Percentiles rank a stretch among this genome's conserved stretches.
Evolutionary conservation across 352 stramenopile species (phyloP).

Genomic region (Globisporangium solare): DNA sequence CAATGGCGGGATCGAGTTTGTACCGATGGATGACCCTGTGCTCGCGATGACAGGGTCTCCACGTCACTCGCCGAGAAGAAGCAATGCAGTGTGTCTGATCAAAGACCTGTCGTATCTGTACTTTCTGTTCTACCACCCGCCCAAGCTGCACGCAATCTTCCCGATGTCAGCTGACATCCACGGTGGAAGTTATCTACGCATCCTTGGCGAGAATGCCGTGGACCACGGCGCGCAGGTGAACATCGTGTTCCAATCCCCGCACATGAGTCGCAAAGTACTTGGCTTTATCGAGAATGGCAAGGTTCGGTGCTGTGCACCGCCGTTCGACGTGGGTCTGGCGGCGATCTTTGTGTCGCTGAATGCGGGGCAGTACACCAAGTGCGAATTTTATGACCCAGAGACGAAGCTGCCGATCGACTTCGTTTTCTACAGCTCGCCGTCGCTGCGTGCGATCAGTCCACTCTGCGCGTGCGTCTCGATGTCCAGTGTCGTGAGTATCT

Average conservation of each 20-base stretch:
- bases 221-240: conserved; percentile 60
- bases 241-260: conserved; percentile 53
- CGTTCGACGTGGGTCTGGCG: conserved; percentile 51
- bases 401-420: conserved; percentile 44
- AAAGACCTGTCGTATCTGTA: conserved; percentile 69
- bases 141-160: conserved; percentile 37
- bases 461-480: conserved; percentile 48
- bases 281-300: conserved; percentile 67
- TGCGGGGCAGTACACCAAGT: conserved; percentile 70
- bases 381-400: conserved; percentile 49
- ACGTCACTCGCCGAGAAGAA: background rate
- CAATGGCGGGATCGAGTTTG: conserved; percentile 51
- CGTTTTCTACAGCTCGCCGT: conserved; percentile 69
- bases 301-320: conserved; percentile 56
- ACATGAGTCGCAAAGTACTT: conserved; percentile 51
- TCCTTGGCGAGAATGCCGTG: conserved; percentile 52
- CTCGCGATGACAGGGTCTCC: conserved; percentile 4
- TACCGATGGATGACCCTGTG: conserved; percentile 24
- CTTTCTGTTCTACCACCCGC: conserved; percentile 69
- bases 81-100: conserved; percentile 19
- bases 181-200: conserved; percentile 58
- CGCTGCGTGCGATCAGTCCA: conserved; percentile 46
- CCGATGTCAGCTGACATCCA: conserved; percentile 63
- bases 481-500: conserved; percentile 48
- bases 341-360: conserved; percentile 71